Base-by-base conservation (phyloP, 1,284 basidiomycete species). In the Volvariella volvacea region DNA sequence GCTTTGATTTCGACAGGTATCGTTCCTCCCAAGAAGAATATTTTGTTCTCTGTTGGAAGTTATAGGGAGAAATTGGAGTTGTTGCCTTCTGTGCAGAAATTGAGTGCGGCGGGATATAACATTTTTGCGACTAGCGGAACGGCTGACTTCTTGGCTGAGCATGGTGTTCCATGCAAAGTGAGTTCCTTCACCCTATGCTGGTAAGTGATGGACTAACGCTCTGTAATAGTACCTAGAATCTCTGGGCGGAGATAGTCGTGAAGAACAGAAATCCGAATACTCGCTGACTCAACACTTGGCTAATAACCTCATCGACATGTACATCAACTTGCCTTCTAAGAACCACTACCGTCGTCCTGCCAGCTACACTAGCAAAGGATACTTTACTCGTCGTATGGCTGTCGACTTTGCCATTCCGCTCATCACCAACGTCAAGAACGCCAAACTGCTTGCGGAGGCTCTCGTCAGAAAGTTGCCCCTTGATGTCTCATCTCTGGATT, bases 381-480 rank as follows among this genome's bases (percentile, higher is more conserved):
- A 99, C 67, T 83, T 84, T 50, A 95, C 93, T 22, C 89, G 96
- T 62, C 88, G 95, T 52, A 94, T 98, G 89, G 95, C 96, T n/a
- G 95, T 99, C 52, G 95, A 99, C 67, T 97, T 95, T 59, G 94
- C 93, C 25, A 86, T 99, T 31, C 95, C 96, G 0, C 75, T 99
- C 44, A 93, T 99, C 63, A 99, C 95, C 48, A 99, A 99, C 63
- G 89, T 99, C 69, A 99, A 99, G 74, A 94, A 93, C 61, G 96
- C 96, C 51, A 99, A 99, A 68, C 77, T 99, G 58, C 80, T 99
- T 41, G 88, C 92, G 32, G 94, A 99, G 66, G 96, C 95, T 2
- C 78, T 99, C 48, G 88, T 97, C 48, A 83, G 92, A 54, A 90
- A 82, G 64, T 62, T 86, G 19, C 86, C 93, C 14, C 77, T 99